phyloP scores from a whole-genome alignment of 805 yeast species.

The Cyberlindnera maritima region DNA sequence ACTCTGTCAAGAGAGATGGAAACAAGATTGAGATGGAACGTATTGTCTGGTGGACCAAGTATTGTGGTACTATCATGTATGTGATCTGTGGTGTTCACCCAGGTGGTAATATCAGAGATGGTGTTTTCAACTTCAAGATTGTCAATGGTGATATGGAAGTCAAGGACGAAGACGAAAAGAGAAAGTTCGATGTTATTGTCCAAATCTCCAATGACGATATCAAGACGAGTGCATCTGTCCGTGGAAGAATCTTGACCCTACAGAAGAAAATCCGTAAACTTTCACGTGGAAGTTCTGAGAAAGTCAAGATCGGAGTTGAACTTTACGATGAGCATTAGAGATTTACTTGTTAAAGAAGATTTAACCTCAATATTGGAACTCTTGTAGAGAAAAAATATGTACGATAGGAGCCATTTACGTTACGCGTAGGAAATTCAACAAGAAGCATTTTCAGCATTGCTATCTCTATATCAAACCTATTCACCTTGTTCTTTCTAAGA shows the following conservation, averaged over 20 bases:
- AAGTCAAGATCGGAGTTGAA: constrained; percentile 51
- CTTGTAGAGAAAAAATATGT: too few species aligned
- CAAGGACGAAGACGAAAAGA: constrained; percentile 30
- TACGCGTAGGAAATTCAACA: background rate
- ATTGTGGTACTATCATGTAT: constrained; percentile 70
- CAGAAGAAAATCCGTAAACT: constrained; percentile 61
- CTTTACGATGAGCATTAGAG: constrained; percentile 33
- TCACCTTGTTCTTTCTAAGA: too few species aligned
- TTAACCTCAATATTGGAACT: too few species aligned
- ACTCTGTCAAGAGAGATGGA: constrained; percentile 45
- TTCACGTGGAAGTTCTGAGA: constrained; percentile 47
- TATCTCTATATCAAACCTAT: background rate
- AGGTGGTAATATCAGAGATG: constrained; percentile 71
- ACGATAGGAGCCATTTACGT: too few species aligned
- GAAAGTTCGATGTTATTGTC: constrained; percentile 39
- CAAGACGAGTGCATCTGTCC: constrained; percentile 57
- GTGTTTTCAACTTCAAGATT: constrained; percentile 46
- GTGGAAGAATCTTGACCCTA: constrained; percentile 53
- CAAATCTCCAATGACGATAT: constrained; percentile 50
- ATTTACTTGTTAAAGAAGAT: background rate
- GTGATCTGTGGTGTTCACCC: constrained; percentile 80
- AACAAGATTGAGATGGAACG: constrained; percentile 41
- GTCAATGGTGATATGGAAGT: constrained; percentile 30
- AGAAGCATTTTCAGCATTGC: constrained; percentile 1
- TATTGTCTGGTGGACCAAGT: constrained; percentile 70